These are phyloP conservation scores for Amoebophrya sp. DNA, from an alignment of 169 alveolate genomes.

Conservation along the genomic window DNA sequence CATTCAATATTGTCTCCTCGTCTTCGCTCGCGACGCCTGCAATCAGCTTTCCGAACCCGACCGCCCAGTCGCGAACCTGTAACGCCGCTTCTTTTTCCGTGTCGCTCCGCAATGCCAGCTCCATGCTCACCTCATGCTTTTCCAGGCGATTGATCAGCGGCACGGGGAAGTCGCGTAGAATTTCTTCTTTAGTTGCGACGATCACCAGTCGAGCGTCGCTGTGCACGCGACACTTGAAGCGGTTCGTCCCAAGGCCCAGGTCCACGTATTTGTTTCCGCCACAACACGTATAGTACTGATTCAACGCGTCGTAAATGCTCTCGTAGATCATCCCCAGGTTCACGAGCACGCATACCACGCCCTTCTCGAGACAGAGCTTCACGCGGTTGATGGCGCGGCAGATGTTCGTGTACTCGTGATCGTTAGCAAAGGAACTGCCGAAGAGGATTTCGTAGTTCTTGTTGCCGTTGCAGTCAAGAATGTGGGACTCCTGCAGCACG, in stretches of 20 bases:
- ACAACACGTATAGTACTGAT: neutral
- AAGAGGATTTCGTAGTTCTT: neutral
- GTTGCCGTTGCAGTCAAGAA: neutral
- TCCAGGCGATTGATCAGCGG: slow-evolving; percentile 5
- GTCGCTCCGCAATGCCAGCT: neutral
- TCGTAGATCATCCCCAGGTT: slow-evolving; percentile 4
- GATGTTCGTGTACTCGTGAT: slow-evolving; percentile 18
- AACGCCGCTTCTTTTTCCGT: neutral
- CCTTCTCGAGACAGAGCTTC: slow-evolving; percentile 25
- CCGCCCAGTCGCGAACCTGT: neutral
- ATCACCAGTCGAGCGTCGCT: neutral
- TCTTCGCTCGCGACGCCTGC: neutral
- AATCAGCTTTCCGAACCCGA: neutral
- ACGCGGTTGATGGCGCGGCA: slow-evolving; percentile 17
- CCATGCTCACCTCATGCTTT: neutral
- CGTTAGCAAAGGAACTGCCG: neutral
- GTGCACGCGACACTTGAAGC: slow-evolving; percentile 28
- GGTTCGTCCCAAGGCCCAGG: neutral
- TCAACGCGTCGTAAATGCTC: slow-evolving; percentile 8
- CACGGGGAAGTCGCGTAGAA: slow-evolving; percentile 18
- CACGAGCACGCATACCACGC: slow-evolving; percentile 22
- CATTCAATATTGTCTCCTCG: neutral
- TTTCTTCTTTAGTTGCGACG: neutral
- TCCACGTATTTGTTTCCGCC: slow-evolving; percentile 22
- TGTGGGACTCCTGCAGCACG: neutral